Percentiles rank a stretch among this genome's conserved stretches.
Conservation (phyloP, 2,329 filamentous ascomycete genomes). For the Ascochyta koolunga region DNA sequence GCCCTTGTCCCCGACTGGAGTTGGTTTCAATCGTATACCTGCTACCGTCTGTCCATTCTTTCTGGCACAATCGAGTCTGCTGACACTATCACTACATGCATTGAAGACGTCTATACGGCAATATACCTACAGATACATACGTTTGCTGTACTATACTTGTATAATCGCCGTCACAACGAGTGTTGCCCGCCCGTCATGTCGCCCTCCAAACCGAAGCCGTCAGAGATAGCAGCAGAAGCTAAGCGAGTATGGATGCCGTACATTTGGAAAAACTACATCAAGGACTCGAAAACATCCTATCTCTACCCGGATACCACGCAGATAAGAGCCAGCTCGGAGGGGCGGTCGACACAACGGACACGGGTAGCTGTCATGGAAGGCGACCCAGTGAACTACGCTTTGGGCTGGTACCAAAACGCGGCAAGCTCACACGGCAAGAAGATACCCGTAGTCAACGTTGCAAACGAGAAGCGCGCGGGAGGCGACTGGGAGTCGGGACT, state of each 20-base stretch:
- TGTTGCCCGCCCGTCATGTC: slow-evolving; percentile 55
- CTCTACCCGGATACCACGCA: slow-evolving; percentile 55
- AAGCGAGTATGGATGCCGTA: slow-evolving; percentile 72
- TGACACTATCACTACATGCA: slow-evolving; percentile 12
- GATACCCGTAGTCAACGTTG: slow-evolving; percentile 73
- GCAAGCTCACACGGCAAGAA: slow-evolving; percentile 37
- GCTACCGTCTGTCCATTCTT: slow-evolving; percentile 15
- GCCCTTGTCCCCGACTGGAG: slow-evolving; percentile 29
- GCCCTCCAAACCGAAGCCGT: slow-evolving; percentile 65
- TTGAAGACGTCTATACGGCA: slow-evolving; percentile 4
- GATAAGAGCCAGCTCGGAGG: slow-evolving; percentile 54
- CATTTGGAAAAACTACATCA: slow-evolving; percentile 62
- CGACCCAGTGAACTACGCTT: slow-evolving; percentile 58
- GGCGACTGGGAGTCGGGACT: slow-evolving; percentile 78
- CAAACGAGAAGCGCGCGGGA: slow-evolving; percentile 76
- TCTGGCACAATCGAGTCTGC: neutral
- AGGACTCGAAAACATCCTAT: slow-evolving; percentile 64
- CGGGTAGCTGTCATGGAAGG: slow-evolving; percentile 54
- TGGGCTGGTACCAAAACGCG: slow-evolving; percentile 61
- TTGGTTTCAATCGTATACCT: slow-evolving; percentile 13
- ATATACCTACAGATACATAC: slow-evolving; percentile 4
- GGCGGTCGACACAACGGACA: slow-evolving; percentile 51
- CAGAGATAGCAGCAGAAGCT: slow-evolving; percentile 75
- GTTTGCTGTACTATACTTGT: slow-evolving; percentile 4
- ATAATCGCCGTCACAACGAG: slow-evolving; percentile 8